Base-by-base conservation (phyloP, 352 stramenopile genomes). In the Phytophthora macrochlamydospora region DNA sequence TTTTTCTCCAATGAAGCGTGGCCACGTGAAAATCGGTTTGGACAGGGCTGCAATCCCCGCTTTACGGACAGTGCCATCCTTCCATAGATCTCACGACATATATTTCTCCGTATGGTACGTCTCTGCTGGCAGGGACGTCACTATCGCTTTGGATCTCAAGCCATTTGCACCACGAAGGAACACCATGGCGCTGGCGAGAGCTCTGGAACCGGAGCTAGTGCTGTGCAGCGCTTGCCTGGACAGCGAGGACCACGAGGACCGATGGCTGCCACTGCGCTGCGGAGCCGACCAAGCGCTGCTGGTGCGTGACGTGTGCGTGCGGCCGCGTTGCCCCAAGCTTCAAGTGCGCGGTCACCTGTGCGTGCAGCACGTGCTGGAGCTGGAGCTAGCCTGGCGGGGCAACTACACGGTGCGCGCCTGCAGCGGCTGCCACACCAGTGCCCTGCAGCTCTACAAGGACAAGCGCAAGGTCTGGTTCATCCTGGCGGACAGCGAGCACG, bases 401-500 rank as follows among this genome's bases (percentile, higher is more conserved):
- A 65, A 74, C 42, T 75, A 81, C 31, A 69, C 63, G 1, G 69
- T 90, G 52, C 80, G 80, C 12, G 59, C 65, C 7, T 91, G 84
- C 54, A 62, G 73, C n/a, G 73, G 78, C n/a, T 92, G 84, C 49
- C 63, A 74, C 14, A 45, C 74, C 7, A 83, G 72, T 43, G 70
- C 78, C 8, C 53, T 90, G 30, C 56, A 85, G 62, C 56, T 90
- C 9, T 88, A 79, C 65, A 51, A 40, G 2, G 59, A 85, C 9
- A 65, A 84, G 32, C 52, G 65, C 8, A 76, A 89, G 4, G 75
- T 91, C 33, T 92, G 81, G 84, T 90, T 85, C 56, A 83, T 92
- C 29, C 65, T 89, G 2, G 14, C 55, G 11, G 45, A 50, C n/a
- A 76, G 61, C 29, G 70, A 79, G 4, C 57, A 64, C 30, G 62